phyloP scores from a whole-genome alignment of 306 rosid genomes.

The Arachis stenosperma region DNA sequence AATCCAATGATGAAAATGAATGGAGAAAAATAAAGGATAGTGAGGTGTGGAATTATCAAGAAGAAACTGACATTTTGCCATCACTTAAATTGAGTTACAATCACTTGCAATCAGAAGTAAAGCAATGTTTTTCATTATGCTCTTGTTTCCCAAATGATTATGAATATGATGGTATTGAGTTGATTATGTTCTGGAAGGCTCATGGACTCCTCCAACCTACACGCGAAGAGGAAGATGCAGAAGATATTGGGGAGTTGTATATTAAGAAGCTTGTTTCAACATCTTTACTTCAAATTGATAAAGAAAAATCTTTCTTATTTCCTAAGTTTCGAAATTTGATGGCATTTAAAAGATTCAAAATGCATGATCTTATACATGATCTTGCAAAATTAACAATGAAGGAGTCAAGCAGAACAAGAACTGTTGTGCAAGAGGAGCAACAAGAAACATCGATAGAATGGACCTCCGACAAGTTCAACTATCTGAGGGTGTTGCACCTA shows the following conservation, averaged over 20 bases:
- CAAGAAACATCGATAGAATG: no score
- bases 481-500: no score
- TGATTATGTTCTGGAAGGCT: background rate
- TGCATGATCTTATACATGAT: no score
- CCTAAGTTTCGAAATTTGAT: accelerated
- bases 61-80: background rate
- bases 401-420: no score
- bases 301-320: accelerated
- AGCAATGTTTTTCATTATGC: background rate
- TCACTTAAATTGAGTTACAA: background rate
- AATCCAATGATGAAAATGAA: background rate
- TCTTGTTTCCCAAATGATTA: background rate
- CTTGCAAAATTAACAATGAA: no score
- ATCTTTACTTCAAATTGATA: background rate
- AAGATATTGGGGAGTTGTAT: background rate
- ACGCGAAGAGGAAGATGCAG: no score
- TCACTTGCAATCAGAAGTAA: background rate
- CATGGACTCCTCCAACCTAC: no score
- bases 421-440: no score
- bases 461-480: no score
- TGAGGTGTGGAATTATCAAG: background rate
- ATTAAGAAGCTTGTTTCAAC: background rate
- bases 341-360: no score
- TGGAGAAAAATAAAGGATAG: background rate
- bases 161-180: background rate